Evolutionary conservation across 2,329 filamentous ascomycete species (phyloP), one percentile per base, ranked within the genome.

Genomic region (Talaromyces sp.): DNA sequence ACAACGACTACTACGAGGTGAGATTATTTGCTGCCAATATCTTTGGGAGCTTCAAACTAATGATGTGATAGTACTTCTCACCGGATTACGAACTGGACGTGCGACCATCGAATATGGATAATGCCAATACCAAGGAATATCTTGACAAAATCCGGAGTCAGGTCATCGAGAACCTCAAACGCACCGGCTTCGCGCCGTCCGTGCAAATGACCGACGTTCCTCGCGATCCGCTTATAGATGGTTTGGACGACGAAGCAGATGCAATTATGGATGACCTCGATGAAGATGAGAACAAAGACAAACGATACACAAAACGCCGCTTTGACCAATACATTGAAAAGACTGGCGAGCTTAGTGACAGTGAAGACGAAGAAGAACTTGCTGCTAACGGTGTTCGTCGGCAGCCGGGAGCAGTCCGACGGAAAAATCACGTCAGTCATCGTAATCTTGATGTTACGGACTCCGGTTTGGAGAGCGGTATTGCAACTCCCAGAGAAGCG

Each of bases 1-100:
- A 91, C 74, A 97, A 96, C 63, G 93, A 97, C 77, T 97, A 97
- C 74, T 97, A 97, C 69, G 85, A 88, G 71, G 81, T 82, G 69
- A 66, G 73, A 62, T 22, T 43, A 33, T 35, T 25, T 2, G 2
- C 17, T 11, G 3, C 13, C 17, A n/a, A 13, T n/a, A 19, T 5
- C 2, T 33, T n/a, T n/a, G n/a, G n/a, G 2, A 7, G 15, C 6
- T 31, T 17, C 31, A 22, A 22, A 19, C 48, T 51, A 35, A 51
- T n/a, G 3, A 40, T 6, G n/a, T 21, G 39, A 25, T 61, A 84
- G 79, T 88, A 88, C 68, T 88, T 87, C 67, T 84, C 81, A 5
- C 85, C 85, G 2, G 85, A 88, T 67, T 88, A 86, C 68, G 84
- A 88, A 70, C 78, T 88, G 41, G 84, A 88, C 65, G 85, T 88